Percentiles rank a stretch among this genome's conserved stretches.
Evolutionary conservation across 371 early-diverging fungal species (phyloP).

Genomic region (Mortierella sp.): DNA sequence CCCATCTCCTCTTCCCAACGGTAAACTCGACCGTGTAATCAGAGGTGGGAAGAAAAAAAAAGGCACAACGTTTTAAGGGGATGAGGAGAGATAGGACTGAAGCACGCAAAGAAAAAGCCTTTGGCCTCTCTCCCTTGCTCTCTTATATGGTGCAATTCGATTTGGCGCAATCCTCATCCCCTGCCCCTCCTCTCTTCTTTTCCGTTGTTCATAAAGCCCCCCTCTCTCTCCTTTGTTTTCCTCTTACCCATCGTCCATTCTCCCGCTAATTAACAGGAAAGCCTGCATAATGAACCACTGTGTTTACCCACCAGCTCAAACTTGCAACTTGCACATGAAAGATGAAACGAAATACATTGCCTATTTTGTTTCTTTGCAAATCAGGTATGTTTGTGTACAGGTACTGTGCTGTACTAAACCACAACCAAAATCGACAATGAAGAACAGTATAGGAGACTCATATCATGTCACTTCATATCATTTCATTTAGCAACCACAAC

Average conservation of each 20-base stretch:
- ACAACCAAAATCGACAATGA: neutral
- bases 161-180: neutral
- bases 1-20: neutral
- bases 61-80: neutral
- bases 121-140: neutral
- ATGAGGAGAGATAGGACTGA: too few relatives aligned
- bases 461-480: neutral
- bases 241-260: too few relatives aligned
- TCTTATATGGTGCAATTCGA: neutral
- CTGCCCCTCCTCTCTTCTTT: neutral
- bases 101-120: too few relatives aligned
- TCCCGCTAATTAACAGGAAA: neutral
- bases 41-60: neutral
- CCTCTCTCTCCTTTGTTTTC: neutral
- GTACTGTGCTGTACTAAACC: neutral
- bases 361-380: neutral
- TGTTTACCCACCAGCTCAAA: neutral
- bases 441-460: too few relatives aligned
- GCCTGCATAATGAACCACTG: neutral
- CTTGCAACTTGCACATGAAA: neutral
- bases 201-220: too few relatives aligned
- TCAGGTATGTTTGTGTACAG: neutral
- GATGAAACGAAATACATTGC: conserved; percentile 2
- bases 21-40: too few relatives aligned
- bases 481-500: neutral